These are phyloP conservation scores for Westerdykella ornata DNA, from an alignment of 2,329 filamentous ascomycete species.

Conservation along the genomic window DNA sequence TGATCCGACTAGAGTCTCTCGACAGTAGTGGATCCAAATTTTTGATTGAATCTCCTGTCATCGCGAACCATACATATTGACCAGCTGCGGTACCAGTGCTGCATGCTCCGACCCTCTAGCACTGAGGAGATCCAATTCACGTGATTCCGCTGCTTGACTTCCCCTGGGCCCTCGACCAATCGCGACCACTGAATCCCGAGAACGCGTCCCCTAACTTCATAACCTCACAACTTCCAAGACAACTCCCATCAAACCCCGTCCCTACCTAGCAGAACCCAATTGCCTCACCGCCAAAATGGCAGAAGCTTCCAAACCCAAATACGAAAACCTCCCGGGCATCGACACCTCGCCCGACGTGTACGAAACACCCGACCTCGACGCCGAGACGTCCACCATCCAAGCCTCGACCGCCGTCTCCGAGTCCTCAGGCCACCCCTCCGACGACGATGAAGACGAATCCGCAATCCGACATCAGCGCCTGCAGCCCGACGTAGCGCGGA, in stretches of 20 bases:
- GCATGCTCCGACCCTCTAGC: too few relatives aligned
- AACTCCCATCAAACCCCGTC: conserved; percentile 7
- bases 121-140: too few relatives aligned
- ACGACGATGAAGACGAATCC: conserved; percentile 20
- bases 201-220: conserved; percentile 13
- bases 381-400: conserved; percentile 79
- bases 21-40: too few relatives aligned
- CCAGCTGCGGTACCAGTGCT: too few relatives aligned
- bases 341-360: conserved; percentile 93
- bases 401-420: conserved; percentile 35
- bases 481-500: conserved; percentile 71
- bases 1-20: too few relatives aligned
- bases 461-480: conserved; percentile 69
- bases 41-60: too few relatives aligned
- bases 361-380: conserved; percentile 87
- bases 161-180: conserved; percentile 7
- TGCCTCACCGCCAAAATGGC: conserved; percentile 16
- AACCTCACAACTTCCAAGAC: conserved; percentile 1
- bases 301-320: conserved; percentile 30
- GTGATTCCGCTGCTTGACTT: neutral
- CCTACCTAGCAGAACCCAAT: neutral
- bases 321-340: conserved; percentile 46
- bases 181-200: conserved; percentile 13
- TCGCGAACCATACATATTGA: too few relatives aligned
- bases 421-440: conserved; percentile 54